phyloP scores from a whole-genome alignment of 2,329 filamentous ascomycete species.

The Alternaria sp. region DNA sequence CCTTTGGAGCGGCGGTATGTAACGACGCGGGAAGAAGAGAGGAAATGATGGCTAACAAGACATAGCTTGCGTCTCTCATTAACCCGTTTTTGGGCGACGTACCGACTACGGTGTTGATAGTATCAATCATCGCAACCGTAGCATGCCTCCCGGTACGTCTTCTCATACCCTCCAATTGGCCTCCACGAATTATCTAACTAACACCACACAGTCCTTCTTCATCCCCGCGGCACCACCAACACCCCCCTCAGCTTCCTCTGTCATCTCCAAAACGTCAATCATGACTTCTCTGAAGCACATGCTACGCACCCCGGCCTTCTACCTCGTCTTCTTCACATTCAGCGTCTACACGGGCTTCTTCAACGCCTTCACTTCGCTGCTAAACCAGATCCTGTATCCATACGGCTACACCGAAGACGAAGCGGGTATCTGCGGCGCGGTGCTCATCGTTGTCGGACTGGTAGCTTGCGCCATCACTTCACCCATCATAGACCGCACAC shows the following conservation, averaged over 20 bases:
- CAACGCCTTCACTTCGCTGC: constrained; percentile 85
- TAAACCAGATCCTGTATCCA: constrained; percentile 88
- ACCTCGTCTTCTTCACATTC: constrained; percentile 82
- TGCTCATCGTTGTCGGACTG: constrained; percentile 89
- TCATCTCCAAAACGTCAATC: constrained; percentile 60
- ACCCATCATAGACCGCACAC: constrained; percentile 84
- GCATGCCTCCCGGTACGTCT: constrained; percentile 64
- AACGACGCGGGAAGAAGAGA: neutral
- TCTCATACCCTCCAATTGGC: neutral
- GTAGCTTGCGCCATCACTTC: constrained; percentile 76
- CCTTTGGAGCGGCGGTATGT: constrained; percentile 79
- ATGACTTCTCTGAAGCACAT: constrained; percentile 57
- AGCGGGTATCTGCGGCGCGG: constrained; percentile 85
- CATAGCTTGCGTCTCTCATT: constrained; percentile 74
- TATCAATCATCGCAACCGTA: constrained; percentile 78
- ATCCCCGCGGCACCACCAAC: constrained; percentile 78
- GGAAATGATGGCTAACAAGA: constrained; percentile 5
- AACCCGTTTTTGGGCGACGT: constrained; percentile 79
- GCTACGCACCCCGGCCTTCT: constrained; percentile 71
- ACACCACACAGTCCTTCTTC: constrained; percentile 67
- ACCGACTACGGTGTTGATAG: constrained; percentile 82
- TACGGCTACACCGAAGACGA: constrained; percentile 84
- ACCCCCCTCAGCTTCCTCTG: constrained; percentile 72
- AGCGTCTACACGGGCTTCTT: constrained; percentile 87
- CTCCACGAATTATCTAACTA: rapidly evolving